Conservation (phyloP, 805 yeast species). For the Cephaloascus fragrans region DNA sequence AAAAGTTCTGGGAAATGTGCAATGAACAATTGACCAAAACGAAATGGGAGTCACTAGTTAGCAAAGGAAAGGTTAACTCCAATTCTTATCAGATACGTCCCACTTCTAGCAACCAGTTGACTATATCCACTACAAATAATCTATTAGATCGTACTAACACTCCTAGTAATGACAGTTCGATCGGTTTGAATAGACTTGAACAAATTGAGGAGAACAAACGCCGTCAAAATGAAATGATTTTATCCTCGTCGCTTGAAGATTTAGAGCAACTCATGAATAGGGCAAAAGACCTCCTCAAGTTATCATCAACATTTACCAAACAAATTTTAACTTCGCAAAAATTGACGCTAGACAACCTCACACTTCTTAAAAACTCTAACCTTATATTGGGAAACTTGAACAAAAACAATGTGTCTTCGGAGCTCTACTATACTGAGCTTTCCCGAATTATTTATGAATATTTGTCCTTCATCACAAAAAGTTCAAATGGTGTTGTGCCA, state of each 20-base stretch:
- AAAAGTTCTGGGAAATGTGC: slow-evolving; percentile 37
- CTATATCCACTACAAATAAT: too few species aligned
- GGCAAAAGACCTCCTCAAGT: slow-evolving; percentile 58
- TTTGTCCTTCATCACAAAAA: slow-evolving; percentile 34
- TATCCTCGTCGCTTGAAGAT: slow-evolving; percentile 67
- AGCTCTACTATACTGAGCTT: slow-evolving; percentile 50
- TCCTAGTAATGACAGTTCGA: slow-evolving; percentile 4
- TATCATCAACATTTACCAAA: slow-evolving; percentile 37
- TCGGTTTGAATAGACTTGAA: slow-evolving; percentile 70
- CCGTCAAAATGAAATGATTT: slow-evolving; percentile 46
- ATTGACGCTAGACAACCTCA: slow-evolving; percentile 15
- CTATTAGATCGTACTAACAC: too few species aligned
- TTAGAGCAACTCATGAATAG: slow-evolving; percentile 67
- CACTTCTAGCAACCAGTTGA: too few species aligned
- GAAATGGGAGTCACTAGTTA: slow-evolving; percentile 35
- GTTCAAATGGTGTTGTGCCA: slow-evolving; percentile 50
- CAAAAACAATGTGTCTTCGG: slow-evolving; percentile 7
- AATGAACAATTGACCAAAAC: slow-evolving; percentile 33
- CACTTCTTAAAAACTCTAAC: slow-evolving; percentile 19
- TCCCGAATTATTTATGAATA: slow-evolving; percentile 77
- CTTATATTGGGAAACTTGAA: slow-evolving; percentile 12
- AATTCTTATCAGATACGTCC: background rate
- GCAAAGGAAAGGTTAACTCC: slow-evolving; percentile 12
- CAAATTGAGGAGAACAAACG: slow-evolving; percentile 43
- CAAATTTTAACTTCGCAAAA: slow-evolving; percentile 17